Base-by-base conservation (phyloP, 257 asterid species). In the Solanum arcanum region DNA sequence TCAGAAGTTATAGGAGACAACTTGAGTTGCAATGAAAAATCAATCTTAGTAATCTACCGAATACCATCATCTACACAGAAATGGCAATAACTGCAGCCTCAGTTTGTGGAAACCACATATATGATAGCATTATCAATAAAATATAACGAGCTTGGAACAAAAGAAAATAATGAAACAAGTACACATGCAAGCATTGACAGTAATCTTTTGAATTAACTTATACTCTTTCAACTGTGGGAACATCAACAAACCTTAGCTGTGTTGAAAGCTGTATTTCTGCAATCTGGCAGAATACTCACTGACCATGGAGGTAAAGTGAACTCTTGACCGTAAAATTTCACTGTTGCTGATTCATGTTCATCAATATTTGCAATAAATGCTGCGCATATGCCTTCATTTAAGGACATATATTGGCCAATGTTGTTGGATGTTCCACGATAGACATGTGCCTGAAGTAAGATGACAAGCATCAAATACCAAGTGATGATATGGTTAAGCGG, bases 341-440 rank as follows among this genome's bases (percentile, higher is more conserved):
- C 99, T 14, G 91, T 75, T 64, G 89, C 95, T 27, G 96, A 92
- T 68, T 89, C 88, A 68, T 91, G 94, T 90, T 94, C 98, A 89
- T 96, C 98, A 81, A 96, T 96, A 91, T 94, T 96, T 47, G 99
- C 98, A 23, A 96, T 97, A 93, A 96, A 96, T 69, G 98, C 99
- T 66, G 98, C 85, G 87, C 99, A 96, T 74, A 86, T 88, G 86
- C 90, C 88, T 88, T 92, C 91, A 73, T 76, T 27, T 18, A 15
- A 82, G 75, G 90, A 76, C 41, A 64, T 49, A 66, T 59, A 83
- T 85, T 80, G 89, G 70, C 70, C 90, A 33, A 82, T 84, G 87
- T 39, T 87, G 37, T 74, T 59, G 12, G 47, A 64, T 49, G 88
- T 86, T 90, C 91, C 91, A 78, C 89, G 88, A 90, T 96, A 96